Conservation (phyloP, 225 moss, liverwort and hornwort species). For the Marchantia polymorpha region DNA sequence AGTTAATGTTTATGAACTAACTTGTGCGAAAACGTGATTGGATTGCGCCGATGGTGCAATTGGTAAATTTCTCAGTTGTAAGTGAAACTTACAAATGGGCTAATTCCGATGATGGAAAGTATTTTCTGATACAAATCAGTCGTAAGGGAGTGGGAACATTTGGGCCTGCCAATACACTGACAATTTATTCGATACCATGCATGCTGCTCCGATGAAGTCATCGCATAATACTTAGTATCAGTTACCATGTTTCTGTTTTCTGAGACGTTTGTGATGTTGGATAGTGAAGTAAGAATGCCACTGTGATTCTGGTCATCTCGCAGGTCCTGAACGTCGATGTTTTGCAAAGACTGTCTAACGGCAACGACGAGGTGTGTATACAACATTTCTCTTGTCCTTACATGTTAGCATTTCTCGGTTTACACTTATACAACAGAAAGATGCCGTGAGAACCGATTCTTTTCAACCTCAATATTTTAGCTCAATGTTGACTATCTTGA, state of each 20-base stretch:
- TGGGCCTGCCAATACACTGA: neutral
- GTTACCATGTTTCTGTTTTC: neutral
- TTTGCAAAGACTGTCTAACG: slow-evolving; percentile 35
- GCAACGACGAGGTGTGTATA: slow-evolving; percentile 45
- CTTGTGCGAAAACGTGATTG: neutral
- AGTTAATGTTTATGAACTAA: neutral
- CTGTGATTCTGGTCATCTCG: slow-evolving; percentile 3
- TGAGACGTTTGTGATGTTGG: neutral
- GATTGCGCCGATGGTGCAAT: neutral
- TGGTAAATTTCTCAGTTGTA: neutral
- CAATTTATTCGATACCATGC: neutral
- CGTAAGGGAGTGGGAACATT: neutral
- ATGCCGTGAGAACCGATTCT: neutral
- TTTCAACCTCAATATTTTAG: neutral
- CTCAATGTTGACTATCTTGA: neutral
- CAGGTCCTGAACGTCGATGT: slow-evolving; percentile 47
- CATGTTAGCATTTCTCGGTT: neutral
- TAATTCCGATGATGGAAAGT: too few species aligned
- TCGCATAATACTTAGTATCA: too few species aligned
- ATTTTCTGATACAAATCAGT: neutral
- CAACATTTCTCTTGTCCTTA: neutral
- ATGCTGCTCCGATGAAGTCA: too few species aligned
- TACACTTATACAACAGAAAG: neutral
- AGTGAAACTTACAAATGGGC: too few species aligned
- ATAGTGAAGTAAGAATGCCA: neutral